These are phyloP conservation scores for Cunninghamia lanceolata DNA, from an alignment of 75 land plant genomes.

Conservation along the genomic window DNA sequence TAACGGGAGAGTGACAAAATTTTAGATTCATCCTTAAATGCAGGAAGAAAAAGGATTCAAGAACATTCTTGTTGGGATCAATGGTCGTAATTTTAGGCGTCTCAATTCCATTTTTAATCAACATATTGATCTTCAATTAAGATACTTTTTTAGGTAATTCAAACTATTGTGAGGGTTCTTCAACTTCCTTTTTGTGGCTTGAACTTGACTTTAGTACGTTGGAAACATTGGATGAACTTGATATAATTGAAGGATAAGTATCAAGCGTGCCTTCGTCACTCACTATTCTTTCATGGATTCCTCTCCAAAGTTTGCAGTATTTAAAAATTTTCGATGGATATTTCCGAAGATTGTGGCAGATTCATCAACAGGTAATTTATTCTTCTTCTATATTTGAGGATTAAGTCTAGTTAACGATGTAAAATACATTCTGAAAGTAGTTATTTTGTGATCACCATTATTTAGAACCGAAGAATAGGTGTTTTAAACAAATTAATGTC, in stretches of 20 bases:
- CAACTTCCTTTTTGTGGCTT: background rate
- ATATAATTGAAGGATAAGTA: too few relatives aligned
- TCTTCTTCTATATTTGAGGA: background rate
- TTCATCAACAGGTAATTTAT: background rate
- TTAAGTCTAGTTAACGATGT: background rate
- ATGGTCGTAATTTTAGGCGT: background rate
- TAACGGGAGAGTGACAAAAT: too few relatives aligned
- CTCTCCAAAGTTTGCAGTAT: background rate
- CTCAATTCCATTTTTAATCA: background rate
- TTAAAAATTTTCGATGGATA: background rate
- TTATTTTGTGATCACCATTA: too few relatives aligned
- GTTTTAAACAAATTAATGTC: too few relatives aligned
- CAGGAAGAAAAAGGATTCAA: background rate
- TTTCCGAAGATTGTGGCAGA: background rate
- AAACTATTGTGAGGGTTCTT: background rate
- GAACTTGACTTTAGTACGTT: background rate
- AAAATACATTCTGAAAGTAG: background rate
- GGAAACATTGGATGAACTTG: too few relatives aligned
- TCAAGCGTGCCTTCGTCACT: background rate
- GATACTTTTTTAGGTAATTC: background rate
- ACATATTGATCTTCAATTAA: background rate
- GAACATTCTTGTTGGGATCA: background rate
- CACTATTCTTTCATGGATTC: background rate
- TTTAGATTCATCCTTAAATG: too few relatives aligned
- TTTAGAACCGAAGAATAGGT: background rate